Base-by-base conservation (phyloP, 768 basidiomycete species). In the Naematelia aurantialba region DNA sequence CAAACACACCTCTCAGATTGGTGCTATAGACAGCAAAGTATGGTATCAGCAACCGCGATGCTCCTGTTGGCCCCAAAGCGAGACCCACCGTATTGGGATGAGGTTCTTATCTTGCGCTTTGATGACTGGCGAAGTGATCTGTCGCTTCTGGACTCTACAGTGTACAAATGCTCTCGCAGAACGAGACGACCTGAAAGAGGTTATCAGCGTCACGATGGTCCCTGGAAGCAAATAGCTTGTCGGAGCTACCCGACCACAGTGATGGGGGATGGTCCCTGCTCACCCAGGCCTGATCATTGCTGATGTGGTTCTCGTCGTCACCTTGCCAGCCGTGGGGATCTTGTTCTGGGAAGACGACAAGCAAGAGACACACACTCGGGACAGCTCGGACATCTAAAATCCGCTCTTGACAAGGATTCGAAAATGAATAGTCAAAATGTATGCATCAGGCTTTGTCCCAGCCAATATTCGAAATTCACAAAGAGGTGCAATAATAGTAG, bases 81-180 rank as follows among this genome's bases (percentile, higher is more conserved):
- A n/a, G 22, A 50, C 66, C 57, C 54, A 68, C 66, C 59, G 46
- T 26, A 71, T 71, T 50, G 69, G 69, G 8, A 71, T 42, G 45
- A 63, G 47, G 46, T 70, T 70, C 59, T 70, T 70, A 42, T 70
- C 59, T 19, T 57, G 54, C 4, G 65, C 29, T 10, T 50, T 34
- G 39, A 58, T 53, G 11, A 34, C 19, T 5, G 54, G 34, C 34
- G 34, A 39, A 17, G 34, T 39, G 34, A 39, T 8, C 34, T 39
- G 34, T 39, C 34, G 34, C 17, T 39, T 39, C 34, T 39, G 34
- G 34, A 8, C 17, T 8, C 34, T 39, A 39, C 34, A 39, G 8
- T 17, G 34, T 17, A 39, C 34, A 39, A 8, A 8, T 39, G 34
- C 34, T 39, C 34, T 39, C 34, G 34, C 34, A 17, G 17, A 8